Evolutionary conservation across 495 filamentous ascomycete species (phyloP).

Genomic region (Filosporella fistucella): DNA sequence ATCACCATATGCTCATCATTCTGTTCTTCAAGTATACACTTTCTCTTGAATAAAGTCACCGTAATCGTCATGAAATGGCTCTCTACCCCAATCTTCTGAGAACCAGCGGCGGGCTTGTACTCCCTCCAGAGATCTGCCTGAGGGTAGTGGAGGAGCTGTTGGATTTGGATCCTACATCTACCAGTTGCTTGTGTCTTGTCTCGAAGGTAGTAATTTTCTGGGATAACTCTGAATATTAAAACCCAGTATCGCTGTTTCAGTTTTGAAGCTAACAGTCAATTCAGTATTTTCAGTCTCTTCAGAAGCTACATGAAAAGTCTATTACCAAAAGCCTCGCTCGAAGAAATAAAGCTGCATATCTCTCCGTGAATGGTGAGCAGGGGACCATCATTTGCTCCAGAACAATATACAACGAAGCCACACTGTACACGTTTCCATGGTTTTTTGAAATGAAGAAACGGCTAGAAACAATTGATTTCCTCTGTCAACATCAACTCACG

Average conservation of each 20-base stretch:
- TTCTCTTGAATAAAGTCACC: neutral
- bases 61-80: neutral
- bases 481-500: constrained; percentile 14
- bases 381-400: no score
- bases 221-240: no score
- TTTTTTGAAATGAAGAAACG: constrained; percentile 10
- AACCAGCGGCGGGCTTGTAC: constrained; percentile 5
- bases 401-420: no score
- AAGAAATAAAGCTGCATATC: no score
- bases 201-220: constrained; percentile 16
- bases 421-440: constrained; percentile 22
- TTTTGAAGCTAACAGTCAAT: neutral
- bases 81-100: neutral
- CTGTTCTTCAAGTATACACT: neutral
- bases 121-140: constrained; percentile 16
- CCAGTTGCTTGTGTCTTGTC: constrained; percentile 1
- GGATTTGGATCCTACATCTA: constrained; percentile 1
- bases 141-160: constrained; percentile 11
- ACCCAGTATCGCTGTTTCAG: no score
- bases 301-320: constrained; percentile 16
- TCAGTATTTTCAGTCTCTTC: constrained; percentile 13
- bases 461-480: constrained; percentile 6
- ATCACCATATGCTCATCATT: neutral
- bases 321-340: constrained; percentile 4
- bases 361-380: no score